Percentiles rank a stretch among this genome's conserved stretches.
phyloP scores from a whole-genome alignment of 2,329 filamentous ascomycete genomes.

The Purpureocillium lavendulum region DNA sequence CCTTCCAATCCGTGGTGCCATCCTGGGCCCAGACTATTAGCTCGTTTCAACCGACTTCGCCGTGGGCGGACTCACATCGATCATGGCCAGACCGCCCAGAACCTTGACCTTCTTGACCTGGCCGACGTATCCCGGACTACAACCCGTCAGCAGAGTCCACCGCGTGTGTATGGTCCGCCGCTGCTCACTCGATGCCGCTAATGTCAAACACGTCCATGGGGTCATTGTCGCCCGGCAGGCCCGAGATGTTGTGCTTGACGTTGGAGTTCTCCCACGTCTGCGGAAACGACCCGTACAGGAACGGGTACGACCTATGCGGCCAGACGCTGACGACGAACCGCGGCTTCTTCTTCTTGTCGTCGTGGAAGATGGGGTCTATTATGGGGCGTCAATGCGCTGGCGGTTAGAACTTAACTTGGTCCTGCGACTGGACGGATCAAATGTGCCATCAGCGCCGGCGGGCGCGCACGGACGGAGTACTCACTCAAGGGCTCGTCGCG shows the following conservation, averaged over 20 bases:
- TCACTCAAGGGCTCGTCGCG: conserved; percentile 30
- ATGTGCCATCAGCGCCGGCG: too few relatives aligned
- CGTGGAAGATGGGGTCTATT: conserved; percentile 29
- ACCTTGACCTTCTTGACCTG: conserved; percentile 34
- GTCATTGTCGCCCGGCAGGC: conserved; percentile 29
- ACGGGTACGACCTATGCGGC: conserved; percentile 34
- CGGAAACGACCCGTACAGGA: conserved; percentile 33
- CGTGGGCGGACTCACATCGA: conserved; percentile 19
- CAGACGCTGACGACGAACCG: conserved; percentile 32
- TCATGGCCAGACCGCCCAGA: conserved; percentile 28
- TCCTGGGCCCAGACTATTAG: neutral
- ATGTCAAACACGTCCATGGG: conserved; percentile 33
- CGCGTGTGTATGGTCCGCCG: conserved; percentile 3
- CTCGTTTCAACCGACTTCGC: too few relatives aligned
- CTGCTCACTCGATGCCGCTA: conserved; percentile 18
- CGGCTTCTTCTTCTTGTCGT: conserved; percentile 24
- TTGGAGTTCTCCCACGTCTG: conserved; percentile 37
- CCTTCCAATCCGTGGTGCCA: conserved; percentile 30
- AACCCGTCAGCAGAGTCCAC: conserved; percentile 5
- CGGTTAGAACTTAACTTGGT: conserved; percentile 1
- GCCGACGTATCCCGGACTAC: conserved; percentile 20
- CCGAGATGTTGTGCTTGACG: conserved; percentile 27
- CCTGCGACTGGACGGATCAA: too few relatives aligned
- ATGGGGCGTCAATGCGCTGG: neutral
- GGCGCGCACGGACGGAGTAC: too few relatives aligned